These are phyloP conservation scores for Syzygium jambos DNA, from an alignment of 345 rosid genomes.

Conservation along the genomic window DNA sequence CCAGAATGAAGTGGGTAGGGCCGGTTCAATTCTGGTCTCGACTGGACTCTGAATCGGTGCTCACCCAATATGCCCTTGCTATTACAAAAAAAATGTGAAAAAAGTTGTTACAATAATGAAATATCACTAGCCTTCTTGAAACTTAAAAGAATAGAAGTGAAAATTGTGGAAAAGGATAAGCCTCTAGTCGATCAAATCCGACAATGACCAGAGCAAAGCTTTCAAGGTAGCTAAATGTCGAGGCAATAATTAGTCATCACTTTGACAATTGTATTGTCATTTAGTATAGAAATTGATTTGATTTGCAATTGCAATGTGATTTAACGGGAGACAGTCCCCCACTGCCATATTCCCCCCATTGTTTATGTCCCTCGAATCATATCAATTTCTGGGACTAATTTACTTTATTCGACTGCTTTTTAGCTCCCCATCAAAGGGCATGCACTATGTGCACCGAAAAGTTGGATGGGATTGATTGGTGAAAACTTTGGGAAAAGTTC, in stretches of 20 bases:
- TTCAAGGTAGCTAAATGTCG: neutral
- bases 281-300: neutral
- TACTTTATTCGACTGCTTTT: neutral
- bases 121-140: neutral
- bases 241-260: neutral
- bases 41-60: fast-evolving
- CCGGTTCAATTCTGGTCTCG: fast-evolving
- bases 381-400: neutral
- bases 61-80: neutral
- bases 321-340: neutral
- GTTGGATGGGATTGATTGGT: neutral
- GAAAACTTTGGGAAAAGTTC: neutral
- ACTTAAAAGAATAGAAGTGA: neutral
- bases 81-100: neutral
- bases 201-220: neutral
- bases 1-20: neutral
- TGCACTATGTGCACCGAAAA: neutral
- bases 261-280: neutral
- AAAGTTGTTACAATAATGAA: neutral
- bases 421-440: neutral
- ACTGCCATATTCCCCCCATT: neutral
- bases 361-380: neutral
- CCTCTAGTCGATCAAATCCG: neutral
- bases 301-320: neutral
- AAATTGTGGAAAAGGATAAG: neutral